Conservation (phyloP, 2,329 filamentous ascomycete species). For the Claviceps sp. region DNA sequence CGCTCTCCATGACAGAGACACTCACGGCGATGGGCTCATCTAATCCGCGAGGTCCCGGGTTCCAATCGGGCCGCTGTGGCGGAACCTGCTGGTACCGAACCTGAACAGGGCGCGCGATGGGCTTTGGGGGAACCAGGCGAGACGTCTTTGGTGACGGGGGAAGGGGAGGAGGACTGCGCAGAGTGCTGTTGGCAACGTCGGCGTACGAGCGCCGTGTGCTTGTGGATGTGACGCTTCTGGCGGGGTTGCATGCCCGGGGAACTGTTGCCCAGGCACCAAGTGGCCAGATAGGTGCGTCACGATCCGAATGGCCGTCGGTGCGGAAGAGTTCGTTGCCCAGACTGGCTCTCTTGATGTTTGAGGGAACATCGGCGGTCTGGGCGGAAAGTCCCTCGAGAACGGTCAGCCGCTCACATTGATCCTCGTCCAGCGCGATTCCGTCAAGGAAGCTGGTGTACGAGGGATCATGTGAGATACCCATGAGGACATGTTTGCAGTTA, state of each 20-base stretch:
- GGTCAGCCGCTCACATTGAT: slow-evolving; percentile 29
- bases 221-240: slow-evolving; percentile 7
- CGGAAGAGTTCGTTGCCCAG: slow-evolving; percentile 39
- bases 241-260: slow-evolving; percentile 7
- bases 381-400: slow-evolving; percentile 42
- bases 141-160: slow-evolving; percentile 26
- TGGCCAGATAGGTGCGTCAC: neutral
- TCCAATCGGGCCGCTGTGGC: slow-evolving; percentile 29
- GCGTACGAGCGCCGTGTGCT: slow-evolving; percentile 24
- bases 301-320: slow-evolving; percentile 33
- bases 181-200: slow-evolving; percentile 23
- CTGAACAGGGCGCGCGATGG: slow-evolving; percentile 3
- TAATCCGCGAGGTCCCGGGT: slow-evolving; percentile 39
- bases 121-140: slow-evolving; percentile 24
- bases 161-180: slow-evolving; percentile 18
- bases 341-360: slow-evolving; percentile 31
- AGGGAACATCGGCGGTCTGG: slow-evolving; percentile 28
- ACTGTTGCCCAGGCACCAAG: slow-evolving; percentile 8
- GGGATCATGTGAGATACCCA: slow-evolving; percentile 49
- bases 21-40: slow-evolving; percentile 38
- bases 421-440: slow-evolving; percentile 34
- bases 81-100: slow-evolving; percentile 12
- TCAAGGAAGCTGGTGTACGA: slow-evolving; percentile 47
- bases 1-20: slow-evolving; percentile 31
- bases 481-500: slow-evolving; percentile 47